Conservation (phyloP, 169 alveolate species). For the Plasmodium fragile region DNA sequence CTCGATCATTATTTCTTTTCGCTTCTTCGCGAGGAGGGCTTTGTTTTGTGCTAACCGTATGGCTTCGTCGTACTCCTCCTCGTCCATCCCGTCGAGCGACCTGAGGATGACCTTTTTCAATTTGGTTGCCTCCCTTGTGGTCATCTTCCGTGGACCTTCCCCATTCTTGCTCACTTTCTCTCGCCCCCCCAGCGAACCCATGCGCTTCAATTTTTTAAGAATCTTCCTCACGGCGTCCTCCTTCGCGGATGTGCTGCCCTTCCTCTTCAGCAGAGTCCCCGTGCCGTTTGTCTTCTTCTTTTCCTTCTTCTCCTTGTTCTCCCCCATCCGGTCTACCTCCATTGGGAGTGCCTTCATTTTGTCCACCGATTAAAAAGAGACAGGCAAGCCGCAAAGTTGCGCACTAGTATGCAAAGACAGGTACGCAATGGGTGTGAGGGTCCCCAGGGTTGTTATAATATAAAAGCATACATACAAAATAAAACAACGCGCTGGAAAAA, state of each 20-base stretch:
- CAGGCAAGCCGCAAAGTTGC: background rate
- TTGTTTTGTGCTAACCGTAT: slow-evolving; percentile 15
- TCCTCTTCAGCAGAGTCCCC: background rate
- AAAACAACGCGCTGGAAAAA: background rate
- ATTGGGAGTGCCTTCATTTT: background rate
- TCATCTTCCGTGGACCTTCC: background rate
- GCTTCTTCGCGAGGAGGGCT: slow-evolving; percentile 11
- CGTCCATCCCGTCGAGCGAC: background rate
- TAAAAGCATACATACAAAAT: background rate
- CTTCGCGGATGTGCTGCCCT: background rate
- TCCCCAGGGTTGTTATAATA: background rate
- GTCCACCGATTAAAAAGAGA: background rate
- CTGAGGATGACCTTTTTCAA: background rate
- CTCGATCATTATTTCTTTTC: slow-evolving; percentile 25
- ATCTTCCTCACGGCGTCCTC: background rate
- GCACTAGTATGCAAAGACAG: background rate
- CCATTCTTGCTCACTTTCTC: background rate
- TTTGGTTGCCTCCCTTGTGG: background rate
- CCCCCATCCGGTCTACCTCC: background rate
- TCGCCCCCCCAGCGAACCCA: background rate
- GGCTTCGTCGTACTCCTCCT: background rate
- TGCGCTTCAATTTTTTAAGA: background rate
- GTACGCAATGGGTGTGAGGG: background rate
- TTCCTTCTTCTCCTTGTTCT: background rate
- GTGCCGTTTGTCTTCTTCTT: background rate